Conservation (phyloP, 2,329 filamentous ascomycete species). For the Talaromyces pinophilus region DNA sequence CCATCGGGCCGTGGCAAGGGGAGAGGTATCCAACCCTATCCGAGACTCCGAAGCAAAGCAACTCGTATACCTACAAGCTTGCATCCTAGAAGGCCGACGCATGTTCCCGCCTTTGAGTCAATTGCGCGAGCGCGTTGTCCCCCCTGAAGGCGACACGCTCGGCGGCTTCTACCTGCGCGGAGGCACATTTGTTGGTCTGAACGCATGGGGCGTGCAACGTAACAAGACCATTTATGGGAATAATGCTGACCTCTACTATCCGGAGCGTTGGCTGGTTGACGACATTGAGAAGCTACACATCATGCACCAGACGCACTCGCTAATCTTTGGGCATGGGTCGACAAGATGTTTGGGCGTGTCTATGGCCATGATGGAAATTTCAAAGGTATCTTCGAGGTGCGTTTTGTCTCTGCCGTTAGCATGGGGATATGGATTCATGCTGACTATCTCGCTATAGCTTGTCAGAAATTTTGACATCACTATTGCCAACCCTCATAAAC, state of each 20-base stretch:
- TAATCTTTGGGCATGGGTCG: conserved; percentile 51
- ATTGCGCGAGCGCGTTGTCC: conserved; percentile 38
- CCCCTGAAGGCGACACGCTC: conserved; percentile 42
- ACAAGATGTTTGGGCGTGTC: conserved; percentile 52
- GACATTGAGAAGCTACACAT: conserved; percentile 35
- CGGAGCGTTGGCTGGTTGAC: conserved; percentile 30
- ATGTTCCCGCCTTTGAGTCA: conserved; percentile 49
- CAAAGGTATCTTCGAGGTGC: conserved; percentile 54
- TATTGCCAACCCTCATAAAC: conserved; percentile 7
- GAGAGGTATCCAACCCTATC: conserved; percentile 30
- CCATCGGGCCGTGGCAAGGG: conserved; percentile 6
- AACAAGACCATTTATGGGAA: neutral
- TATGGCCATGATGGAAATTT: conserved; percentile 53
- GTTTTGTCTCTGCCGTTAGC: neutral
- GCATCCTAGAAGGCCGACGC: conserved; percentile 52
- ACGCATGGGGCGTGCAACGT: neutral
- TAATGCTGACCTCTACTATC: neutral
- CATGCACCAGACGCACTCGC: conserved; percentile 46
- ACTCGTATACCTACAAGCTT: conserved; percentile 53
- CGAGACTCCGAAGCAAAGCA: conserved; percentile 41
- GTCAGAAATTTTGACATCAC: conserved; percentile 14
- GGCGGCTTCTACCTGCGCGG: conserved; percentile 47
- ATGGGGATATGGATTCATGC: no score
- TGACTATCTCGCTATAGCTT: neutral
- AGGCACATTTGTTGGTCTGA: conserved; percentile 47